phyloP scores from a whole-genome alignment of 768 basidiomycete species.

The Mycena maculata region DNA sequence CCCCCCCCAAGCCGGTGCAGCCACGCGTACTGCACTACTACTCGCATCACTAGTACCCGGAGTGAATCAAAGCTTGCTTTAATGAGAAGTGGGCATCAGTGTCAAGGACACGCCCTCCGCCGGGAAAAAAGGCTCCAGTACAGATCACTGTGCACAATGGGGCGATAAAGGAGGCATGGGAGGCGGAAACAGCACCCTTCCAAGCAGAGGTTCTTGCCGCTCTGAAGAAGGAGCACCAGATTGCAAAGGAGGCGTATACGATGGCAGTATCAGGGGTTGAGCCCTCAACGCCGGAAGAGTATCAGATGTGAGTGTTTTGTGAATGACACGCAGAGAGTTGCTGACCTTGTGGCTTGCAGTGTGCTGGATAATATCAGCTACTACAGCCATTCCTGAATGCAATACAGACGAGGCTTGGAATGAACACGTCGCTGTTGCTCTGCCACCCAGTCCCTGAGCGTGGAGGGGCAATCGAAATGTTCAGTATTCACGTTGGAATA shows the following conservation, averaged over 20 bases:
- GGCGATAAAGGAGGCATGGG: background rate
- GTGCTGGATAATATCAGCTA: background rate
- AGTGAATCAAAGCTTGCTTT: background rate
- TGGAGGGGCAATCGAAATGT: slow-evolving; percentile 6
- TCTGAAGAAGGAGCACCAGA: background rate
- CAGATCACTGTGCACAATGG: background rate
- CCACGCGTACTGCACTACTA: background rate
- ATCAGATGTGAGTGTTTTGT: background rate
- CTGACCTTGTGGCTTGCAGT: background rate
- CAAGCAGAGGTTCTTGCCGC: background rate
- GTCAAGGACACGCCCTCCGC: background rate
- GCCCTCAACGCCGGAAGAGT: background rate
- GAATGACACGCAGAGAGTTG: background rate
- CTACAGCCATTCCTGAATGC: too few relatives aligned
- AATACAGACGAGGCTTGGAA: background rate
- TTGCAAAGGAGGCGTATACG: background rate
- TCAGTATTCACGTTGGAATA: background rate
- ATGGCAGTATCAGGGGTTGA: background rate
- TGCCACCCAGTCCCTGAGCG: background rate
- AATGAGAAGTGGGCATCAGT: background rate
- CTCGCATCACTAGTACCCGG: background rate
- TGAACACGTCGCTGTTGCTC: background rate
- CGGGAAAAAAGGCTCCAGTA: too few relatives aligned
- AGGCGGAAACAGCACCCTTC: background rate
- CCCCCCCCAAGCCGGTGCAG: background rate